Conservation (phyloP, 2,329 filamentous ascomycete species). For the Penicillium occitanis region DNA sequence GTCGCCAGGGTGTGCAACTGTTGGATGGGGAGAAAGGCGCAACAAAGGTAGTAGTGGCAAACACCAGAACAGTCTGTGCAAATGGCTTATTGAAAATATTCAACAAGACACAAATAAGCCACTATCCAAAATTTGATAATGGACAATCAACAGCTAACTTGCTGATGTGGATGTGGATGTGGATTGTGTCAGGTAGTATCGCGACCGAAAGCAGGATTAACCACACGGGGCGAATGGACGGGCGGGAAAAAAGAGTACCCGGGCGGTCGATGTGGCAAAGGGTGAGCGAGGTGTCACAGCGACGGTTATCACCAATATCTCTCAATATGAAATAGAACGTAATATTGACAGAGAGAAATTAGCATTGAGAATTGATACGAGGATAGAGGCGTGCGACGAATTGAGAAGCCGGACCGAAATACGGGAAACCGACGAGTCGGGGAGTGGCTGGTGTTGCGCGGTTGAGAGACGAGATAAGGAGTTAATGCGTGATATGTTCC, state of each 20-base stretch:
- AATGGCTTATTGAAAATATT: not conserved
- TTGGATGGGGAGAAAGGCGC: not conserved
- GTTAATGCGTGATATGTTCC: not conserved
- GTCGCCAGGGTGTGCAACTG: not conserved
- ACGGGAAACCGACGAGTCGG: not conserved
- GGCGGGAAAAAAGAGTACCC: conserved; percentile 7
- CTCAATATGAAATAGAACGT: not conserved
- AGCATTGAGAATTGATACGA: not conserved
- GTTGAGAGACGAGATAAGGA: not conserved
- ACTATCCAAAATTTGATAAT: not conserved
- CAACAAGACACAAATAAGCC: not conserved
- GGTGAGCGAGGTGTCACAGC: conserved; percentile 1
- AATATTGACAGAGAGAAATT: not conserved
- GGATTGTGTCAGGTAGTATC: not conserved
- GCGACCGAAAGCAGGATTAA: conserved; percentile 27
- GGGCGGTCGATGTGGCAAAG: conserved; percentile 9
- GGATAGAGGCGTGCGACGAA: not conserved
- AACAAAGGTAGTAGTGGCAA: not conserved
- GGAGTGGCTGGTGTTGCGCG: conserved; percentile 4
- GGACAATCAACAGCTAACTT: not conserved
- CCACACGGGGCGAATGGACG: conserved; percentile 14
- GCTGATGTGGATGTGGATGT: not conserved
- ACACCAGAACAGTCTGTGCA: not conserved
- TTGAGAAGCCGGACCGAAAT: not conserved
- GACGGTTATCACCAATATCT: not conserved